Percentiles rank a stretch among this genome's conserved stretches.
Conservation (phyloP, 176 grass and related monocot genomes). For the Cenchrus fungigraminus region DNA sequence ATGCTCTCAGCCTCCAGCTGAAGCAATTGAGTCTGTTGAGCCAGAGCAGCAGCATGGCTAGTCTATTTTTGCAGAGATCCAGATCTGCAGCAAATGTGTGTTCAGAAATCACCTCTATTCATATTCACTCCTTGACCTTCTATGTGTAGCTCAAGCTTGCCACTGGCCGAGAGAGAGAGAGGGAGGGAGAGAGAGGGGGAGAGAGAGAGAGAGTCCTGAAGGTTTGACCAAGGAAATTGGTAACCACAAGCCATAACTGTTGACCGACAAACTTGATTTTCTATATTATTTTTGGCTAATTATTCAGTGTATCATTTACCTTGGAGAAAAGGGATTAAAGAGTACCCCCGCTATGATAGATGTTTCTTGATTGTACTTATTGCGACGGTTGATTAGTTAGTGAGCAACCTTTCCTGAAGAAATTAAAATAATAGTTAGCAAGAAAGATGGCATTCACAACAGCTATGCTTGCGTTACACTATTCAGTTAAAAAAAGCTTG, state of each 20-base stretch:
- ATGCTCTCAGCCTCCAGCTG: conserved; percentile 15
- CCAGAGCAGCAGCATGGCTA: conserved; percentile 7
- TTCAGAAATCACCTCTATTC: conserved; percentile 22
- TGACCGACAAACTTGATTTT: background rate
- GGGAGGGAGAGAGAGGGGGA: too few relatives aligned
- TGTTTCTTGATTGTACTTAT: conserved; percentile 9
- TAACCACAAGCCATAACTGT: background rate
- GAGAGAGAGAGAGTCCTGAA: background rate
- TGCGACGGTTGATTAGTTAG: conserved; percentile 20
- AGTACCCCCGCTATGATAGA: too few relatives aligned
- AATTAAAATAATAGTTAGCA: background rate
- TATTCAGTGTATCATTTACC: conserved; percentile 9
- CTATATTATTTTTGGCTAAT: background rate
- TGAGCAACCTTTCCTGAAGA: background rate
- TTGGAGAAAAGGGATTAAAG: background rate
- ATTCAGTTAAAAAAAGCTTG: background rate
- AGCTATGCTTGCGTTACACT: conserved; percentile 33
- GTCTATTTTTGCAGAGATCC: conserved; percentile 36
- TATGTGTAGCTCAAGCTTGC: background rate
- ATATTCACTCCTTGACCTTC: conserved; percentile 13
- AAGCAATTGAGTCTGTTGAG: conserved; percentile 17
- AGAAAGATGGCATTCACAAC: conserved; percentile 21
- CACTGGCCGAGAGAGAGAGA: background rate
- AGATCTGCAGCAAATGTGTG: conserved; percentile 29
- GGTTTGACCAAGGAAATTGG: conserved; percentile 1